Evolutionary conservation across 2,329 filamentous ascomycete species (phyloP).

Genomic region (Macrophomina pseudophaseolina): DNA sequence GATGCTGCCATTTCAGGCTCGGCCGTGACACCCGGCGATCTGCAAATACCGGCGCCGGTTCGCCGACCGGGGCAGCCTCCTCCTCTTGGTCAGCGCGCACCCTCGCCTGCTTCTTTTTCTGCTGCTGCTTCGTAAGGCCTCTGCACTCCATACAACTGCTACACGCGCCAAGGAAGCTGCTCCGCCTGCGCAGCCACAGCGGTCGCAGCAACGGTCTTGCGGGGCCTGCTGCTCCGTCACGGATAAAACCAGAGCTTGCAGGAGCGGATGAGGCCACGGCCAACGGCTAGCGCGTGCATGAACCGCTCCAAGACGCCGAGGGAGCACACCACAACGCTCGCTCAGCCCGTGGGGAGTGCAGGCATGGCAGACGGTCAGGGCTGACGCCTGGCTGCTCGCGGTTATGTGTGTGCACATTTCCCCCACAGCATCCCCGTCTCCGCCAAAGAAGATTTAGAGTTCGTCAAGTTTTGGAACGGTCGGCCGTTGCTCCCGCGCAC

Average conservation of each 20-base stretch:
- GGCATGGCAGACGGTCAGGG: neutral
- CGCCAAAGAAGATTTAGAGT: neutral
- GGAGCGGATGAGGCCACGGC: neutral
- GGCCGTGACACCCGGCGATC: neutral
- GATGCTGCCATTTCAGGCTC: conserved; percentile 4
- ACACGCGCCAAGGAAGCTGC: neutral
- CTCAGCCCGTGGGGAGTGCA: neutral
- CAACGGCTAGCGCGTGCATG: neutral
- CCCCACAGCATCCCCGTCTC: too few species aligned
- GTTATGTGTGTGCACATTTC: too few species aligned
- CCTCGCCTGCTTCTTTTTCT: neutral
- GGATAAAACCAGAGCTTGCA: neutral
- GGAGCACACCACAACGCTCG: too few species aligned
- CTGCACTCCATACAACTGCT: too few species aligned
- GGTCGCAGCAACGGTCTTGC: neutral
- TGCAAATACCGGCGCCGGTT: neutral
- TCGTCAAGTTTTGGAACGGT: neutral
- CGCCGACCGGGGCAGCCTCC: neutral
- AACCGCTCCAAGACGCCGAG: neutral
- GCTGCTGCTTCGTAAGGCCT: neutral
- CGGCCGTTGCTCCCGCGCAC: conserved; percentile 2
- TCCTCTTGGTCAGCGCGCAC: neutral
- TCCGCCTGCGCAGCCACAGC: neutral
- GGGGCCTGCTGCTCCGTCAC: neutral
- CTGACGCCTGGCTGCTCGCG: too few species aligned